These are phyloP conservation scores for Ophiostoma australiae DNA, from an alignment of 2,329 filamentous ascomycete genomes.

Conservation along the genomic window DNA sequence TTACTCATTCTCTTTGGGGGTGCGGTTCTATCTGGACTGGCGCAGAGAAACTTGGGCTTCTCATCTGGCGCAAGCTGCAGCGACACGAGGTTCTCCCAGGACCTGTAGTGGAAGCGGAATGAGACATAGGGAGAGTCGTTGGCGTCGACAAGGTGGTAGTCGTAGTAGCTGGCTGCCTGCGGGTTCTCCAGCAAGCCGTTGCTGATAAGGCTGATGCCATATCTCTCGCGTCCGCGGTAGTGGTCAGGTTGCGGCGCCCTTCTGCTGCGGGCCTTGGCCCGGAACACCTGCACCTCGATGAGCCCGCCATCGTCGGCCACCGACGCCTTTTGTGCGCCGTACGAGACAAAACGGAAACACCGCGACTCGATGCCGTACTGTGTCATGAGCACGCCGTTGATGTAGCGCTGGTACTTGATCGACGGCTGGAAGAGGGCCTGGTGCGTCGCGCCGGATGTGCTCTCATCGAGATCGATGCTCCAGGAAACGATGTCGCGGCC, in stretches of 20 bases:
- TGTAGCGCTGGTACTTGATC: conserved; percentile 37
- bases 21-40: conserved; percentile 13
- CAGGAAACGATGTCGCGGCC: conserved; percentile 49
- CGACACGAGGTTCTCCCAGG: conserved; percentile 44
- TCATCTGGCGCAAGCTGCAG: conserved; percentile 44
- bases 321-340: conserved; percentile 37
- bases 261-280: conserved; percentile 45
- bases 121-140: conserved; percentile 48
- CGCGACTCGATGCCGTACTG: conserved; percentile 45
- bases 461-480: conserved; percentile 45
- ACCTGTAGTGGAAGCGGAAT: conserved; percentile 55
- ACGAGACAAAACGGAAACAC: conserved; percentile 47
- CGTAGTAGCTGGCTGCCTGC: conserved; percentile 47
- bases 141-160: conserved; percentile 49
- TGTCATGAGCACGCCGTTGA: conserved; percentile 35
- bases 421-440: conserved; percentile 47
- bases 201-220: conserved; percentile 51
- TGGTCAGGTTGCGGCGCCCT: conserved; percentile 40
- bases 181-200: conserved; percentile 50
- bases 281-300: conserved; percentile 51
- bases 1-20: neutral
- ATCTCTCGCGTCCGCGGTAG: conserved; percentile 46
- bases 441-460: conserved; percentile 35
- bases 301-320: conserved; percentile 51
- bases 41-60: conserved; percentile 20